phyloP scores from a whole-genome alignment of 1,139 yeast species.

The Dujonia santamariae region DNA sequence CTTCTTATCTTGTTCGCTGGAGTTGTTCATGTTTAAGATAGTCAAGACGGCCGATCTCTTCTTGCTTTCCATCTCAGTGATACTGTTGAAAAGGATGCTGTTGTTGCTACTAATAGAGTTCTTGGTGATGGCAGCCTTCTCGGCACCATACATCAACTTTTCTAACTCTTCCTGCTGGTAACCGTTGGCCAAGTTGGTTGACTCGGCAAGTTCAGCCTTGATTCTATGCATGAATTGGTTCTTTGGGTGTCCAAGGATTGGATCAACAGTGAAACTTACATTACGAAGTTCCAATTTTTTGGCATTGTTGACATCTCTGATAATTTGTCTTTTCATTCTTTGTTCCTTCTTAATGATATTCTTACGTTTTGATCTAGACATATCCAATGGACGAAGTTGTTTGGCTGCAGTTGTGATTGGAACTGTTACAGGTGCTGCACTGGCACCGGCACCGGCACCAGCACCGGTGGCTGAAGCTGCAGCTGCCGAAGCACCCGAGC shows the following conservation, averaged over 20 bases:
- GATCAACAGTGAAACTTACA: constrained; percentile 49
- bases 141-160: constrained; percentile 73
- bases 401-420: constrained; percentile 12
- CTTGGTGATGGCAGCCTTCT: constrained; percentile 40
- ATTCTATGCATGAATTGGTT: constrained; percentile 72
- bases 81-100: constrained; percentile 45
- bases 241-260: constrained; percentile 71
- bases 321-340: constrained; percentile 41
- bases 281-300: constrained; percentile 36
- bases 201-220: constrained; percentile 60
- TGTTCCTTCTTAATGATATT: constrained; percentile 39
- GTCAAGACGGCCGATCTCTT: constrained; percentile 71
- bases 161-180: constrained; percentile 66
- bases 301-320: constrained; percentile 45
- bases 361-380: constrained; percentile 30
- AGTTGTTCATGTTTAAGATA: constrained; percentile 71
- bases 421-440: neutral
- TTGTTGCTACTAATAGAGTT: constrained; percentile 20
- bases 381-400: constrained; percentile 10
- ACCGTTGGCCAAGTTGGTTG: constrained; percentile 57
- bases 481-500: constrained; percentile 2
- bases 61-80: constrained; percentile 45
- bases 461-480: neutral
- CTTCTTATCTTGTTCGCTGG: constrained; percentile 56
- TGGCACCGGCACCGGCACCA: neutral